Conservation (phyloP, 805 yeast species). For the Lachancea sp. region DNA sequence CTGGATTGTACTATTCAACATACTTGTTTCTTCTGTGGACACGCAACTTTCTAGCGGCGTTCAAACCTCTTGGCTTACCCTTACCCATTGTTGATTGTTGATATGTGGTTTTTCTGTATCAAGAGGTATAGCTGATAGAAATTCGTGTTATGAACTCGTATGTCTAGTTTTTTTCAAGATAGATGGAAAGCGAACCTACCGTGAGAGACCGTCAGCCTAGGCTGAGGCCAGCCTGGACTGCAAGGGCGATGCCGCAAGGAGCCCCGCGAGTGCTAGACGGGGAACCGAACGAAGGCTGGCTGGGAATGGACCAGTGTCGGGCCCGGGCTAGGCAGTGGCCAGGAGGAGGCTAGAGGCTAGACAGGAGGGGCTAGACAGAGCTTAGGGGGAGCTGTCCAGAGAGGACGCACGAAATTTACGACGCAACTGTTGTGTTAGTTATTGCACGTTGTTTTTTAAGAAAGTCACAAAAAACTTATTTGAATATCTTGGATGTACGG, state of each 20-base stretch:
- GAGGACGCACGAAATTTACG: no score
- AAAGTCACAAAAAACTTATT: no score
- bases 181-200: background rate
- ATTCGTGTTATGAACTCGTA: background rate
- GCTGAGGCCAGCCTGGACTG: background rate
- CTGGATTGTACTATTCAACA: constrained; percentile 24
- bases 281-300: no score
- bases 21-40: constrained; percentile 97
- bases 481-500: no score
- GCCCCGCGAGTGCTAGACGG: no score
- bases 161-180: background rate
- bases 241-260: background rate
- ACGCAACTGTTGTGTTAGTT: no score
- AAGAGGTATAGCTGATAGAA: background rate
- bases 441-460: no score
- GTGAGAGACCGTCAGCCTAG: no score
- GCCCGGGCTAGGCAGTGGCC: background rate
- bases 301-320: background rate
- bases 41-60: constrained; percentile 99
- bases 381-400: no score
- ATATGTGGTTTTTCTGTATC: constrained; percentile 8
- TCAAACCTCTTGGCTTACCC: constrained; percentile 99
- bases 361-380: no score
- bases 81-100: constrained; percentile 75
- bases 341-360: background rate